These are phyloP conservation scores for Thermomyces lanuginosus DNA, from an alignment of 2,329 filamentous ascomycete genomes.

Conservation along the genomic window DNA sequence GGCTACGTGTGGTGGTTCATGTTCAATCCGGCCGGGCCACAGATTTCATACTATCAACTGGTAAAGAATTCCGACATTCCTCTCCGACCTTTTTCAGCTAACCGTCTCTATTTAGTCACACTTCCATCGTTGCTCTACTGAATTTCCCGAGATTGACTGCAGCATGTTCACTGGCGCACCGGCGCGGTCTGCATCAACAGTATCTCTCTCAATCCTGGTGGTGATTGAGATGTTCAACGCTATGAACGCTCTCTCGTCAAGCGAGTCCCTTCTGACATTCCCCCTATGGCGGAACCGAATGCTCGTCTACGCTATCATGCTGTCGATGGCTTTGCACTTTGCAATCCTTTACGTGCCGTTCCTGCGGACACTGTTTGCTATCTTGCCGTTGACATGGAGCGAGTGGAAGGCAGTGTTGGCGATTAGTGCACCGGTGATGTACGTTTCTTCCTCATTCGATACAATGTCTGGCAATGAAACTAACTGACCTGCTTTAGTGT, in stretches of 20 bases:
- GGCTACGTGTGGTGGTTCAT: conserved; percentile 99
- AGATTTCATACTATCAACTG: conserved; percentile 80
- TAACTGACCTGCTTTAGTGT: conserved; percentile 33
- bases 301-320: conserved; percentile 79
- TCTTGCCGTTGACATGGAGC: conserved; percentile 64
- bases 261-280: conserved; percentile 81
- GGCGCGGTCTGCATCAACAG: conserved; percentile 78
- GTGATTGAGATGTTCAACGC: conserved; percentile 99
- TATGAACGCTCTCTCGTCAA: conserved; percentile 92
- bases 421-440: conserved; percentile 87
- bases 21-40: conserved; percentile 77
- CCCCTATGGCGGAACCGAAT: conserved; percentile 99
- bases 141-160: conserved; percentile 82
- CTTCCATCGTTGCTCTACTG: conserved; percentile 79
- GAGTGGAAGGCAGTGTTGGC: conserved; percentile 86
- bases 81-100: neutral
- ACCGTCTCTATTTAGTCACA: conserved; percentile 37
- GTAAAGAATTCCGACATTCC: conserved; percentile 23
- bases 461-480: conserved; percentile 5
- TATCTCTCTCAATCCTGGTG: conserved; percentile 79
- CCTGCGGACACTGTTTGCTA: conserved; percentile 76
- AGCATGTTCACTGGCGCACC: conserved; percentile 76
- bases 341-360: conserved; percentile 82
- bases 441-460: conserved; percentile 30
- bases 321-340: conserved; percentile 93